Evolutionary conservation across 352 stramenopile genomes (phyloP).

Genomic region (Phytophthora litchii): DNA sequence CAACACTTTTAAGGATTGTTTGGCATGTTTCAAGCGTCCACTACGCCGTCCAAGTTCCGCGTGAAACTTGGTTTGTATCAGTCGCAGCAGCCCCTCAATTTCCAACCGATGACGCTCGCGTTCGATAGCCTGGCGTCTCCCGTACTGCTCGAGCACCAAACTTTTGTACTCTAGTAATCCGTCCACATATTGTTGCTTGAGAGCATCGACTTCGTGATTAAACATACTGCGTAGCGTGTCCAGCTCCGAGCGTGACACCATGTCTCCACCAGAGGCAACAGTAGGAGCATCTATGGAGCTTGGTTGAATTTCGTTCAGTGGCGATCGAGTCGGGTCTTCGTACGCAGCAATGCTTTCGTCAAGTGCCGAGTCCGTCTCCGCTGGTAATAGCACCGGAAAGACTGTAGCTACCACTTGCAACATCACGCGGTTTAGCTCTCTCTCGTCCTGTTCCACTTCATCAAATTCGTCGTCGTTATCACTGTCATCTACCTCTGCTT

Average conservation of each 20-base stretch:
- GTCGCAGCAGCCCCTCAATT: conserved; percentile 61
- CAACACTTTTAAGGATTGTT: conserved; percentile 68
- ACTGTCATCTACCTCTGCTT: conserved; percentile 43
- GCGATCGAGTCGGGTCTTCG: conserved; percentile 44
- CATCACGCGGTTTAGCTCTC: conserved; percentile 51
- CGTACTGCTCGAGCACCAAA: conserved; percentile 75
- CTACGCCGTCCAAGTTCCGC: conserved; percentile 56
- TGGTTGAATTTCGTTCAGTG: conserved; percentile 27
- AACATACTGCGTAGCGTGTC: conserved; percentile 44
- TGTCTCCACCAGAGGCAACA: background rate
- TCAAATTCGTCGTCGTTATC: conserved; percentile 36
- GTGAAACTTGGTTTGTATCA: conserved; percentile 71
- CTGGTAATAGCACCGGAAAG: conserved; percentile 42
- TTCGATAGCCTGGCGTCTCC: conserved; percentile 58
- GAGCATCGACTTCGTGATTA: conserved; percentile 44
- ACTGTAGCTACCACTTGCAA: conserved; percentile 55
- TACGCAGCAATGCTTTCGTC: conserved; percentile 55
- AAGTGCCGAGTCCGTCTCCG: conserved; percentile 47
- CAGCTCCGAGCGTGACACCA: conserved; percentile 42
- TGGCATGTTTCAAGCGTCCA: conserved; percentile 53
- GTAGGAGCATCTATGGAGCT: background rate
- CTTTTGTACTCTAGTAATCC: conserved; percentile 73
- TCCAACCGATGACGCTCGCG: conserved; percentile 64
- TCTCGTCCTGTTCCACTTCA: conserved; percentile 53
- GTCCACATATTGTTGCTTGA: conserved; percentile 68